Conservation (phyloP, 208 protist species). For the Acanthamoeba lenticulata region DNA sequence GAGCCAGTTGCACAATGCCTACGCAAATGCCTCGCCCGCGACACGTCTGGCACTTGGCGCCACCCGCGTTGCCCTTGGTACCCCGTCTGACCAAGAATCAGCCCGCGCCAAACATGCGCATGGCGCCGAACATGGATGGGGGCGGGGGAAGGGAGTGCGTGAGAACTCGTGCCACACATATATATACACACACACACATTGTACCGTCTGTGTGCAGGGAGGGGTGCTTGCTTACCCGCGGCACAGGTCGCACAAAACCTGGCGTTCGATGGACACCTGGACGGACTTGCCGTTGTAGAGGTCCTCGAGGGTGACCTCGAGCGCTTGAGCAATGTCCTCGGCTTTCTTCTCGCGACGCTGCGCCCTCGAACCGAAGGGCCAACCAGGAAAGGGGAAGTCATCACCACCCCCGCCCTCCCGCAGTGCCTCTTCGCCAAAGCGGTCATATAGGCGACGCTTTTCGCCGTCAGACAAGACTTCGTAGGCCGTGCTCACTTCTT, state of each 20-base stretch:
- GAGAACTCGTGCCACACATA: neutral
- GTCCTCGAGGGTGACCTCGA: slow-evolving; percentile 95
- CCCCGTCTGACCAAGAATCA: no score
- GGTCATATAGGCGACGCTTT: slow-evolving; percentile 97
- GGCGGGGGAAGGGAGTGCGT: neutral
- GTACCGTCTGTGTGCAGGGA: slow-evolving; percentile 11
- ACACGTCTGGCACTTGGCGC: slow-evolving; percentile 92
- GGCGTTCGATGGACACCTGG: slow-evolving; percentile 93
- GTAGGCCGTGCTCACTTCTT: slow-evolving; percentile 97
- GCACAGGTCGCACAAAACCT: slow-evolving; percentile 85
- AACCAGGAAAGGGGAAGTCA: slow-evolving; percentile 14
- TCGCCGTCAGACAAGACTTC: slow-evolving; percentile 96
- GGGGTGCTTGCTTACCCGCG: slow-evolving; percentile 70
- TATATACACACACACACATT: no score
- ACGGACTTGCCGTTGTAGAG: slow-evolving; percentile 97
- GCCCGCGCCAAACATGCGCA: neutral
- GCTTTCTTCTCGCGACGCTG: slow-evolving; percentile 14
- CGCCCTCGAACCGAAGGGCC: neutral
- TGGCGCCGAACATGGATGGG: slow-evolving; percentile 66
- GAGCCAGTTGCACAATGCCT: slow-evolving; percentile 94
- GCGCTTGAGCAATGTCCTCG: slow-evolving; percentile 95
- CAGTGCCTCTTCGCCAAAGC: slow-evolving; percentile 97
- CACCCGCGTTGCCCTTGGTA: neutral
- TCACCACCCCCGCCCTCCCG: slow-evolving; percentile 88
- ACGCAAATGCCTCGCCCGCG: slow-evolving; percentile 93